Evolutionary conservation across 805 yeast species (phyloP), one percentile per base, ranked within the genome.

Genomic region (Myxozyma melibiosi): DNA sequence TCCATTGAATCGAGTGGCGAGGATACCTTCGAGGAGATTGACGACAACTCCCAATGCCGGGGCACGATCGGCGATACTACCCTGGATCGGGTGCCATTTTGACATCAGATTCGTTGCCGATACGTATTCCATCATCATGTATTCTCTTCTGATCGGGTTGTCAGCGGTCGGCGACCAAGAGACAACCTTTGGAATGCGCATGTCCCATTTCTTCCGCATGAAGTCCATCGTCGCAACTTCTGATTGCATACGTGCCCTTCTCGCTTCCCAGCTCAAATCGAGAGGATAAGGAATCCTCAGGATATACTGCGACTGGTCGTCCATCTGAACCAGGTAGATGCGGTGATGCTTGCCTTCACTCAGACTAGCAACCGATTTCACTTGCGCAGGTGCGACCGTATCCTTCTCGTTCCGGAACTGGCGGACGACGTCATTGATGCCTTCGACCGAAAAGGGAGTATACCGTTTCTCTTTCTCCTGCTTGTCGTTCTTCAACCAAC

Each of bases 321-420:
- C 80, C 53, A 90, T 76, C 20, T 82, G 81, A 37, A 90, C 74
- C 69, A 86, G 84, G 74, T 91, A 92, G 58, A 92, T 77, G 69
- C 96, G 81, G 74, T 92, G 92, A 70, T 90, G 97, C 73, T 89
- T 90, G 53, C 98, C 99, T 72, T 92, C 98, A 68, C 89, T 96
- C 58, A 90, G 80, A 53, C 95, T 86, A 57, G 88, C 82, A 69
- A 92, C 83, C 46, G 91, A 84, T 66, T 83, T 84, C 64, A 90
- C 77, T 50, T 76, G 71, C 31, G 83, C 69, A 18, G 58, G 46
- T n/a, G 47, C 41, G 3, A 27, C 40, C 8, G 46, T 38, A 4
- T 20, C 38, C 7, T 27, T 38, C 51, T 41, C 42, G 42, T 44
- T 33, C 14, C 57, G 42, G 22, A 68, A 62, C 38, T 67, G 65